Conservation (phyloP, 2,329 filamentous ascomycete genomes). For the Biscogniauxia sp. region DNA sequence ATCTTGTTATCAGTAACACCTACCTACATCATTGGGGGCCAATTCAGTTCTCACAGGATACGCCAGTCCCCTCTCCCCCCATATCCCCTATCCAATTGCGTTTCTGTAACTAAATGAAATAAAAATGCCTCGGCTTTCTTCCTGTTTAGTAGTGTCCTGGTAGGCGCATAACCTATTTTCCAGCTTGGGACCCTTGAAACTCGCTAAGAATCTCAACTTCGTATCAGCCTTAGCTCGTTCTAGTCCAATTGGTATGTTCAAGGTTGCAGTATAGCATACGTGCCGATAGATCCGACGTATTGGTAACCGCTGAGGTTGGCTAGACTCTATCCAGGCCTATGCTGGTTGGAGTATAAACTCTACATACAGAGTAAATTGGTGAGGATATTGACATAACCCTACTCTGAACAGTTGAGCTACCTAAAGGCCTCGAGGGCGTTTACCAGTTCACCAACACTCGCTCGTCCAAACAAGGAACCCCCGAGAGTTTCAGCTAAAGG, state of each 20-base stretch:
- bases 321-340: not conserved
- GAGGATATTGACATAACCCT: too few relatives aligned
- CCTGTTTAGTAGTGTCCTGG: not conserved
- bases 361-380: not conserved
- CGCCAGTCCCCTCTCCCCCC: too few relatives aligned
- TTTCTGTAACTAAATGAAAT: not conserved
- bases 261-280: not conserved
- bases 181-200: constrained; percentile 47
- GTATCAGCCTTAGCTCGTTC: constrained; percentile 40
- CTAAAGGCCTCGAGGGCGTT: not conserved
- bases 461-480: not conserved
- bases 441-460: not conserved
- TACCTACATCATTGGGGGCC: too few relatives aligned
- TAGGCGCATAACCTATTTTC: constrained; percentile 10
- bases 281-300: not conserved
- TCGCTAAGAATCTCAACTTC: constrained; percentile 51
- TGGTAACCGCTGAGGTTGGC: not conserved
- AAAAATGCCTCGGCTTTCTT: not conserved
- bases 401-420: too few relatives aligned
- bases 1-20: not conserved
- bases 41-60: not conserved
- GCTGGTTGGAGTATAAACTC: not conserved
- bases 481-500: not conserved
- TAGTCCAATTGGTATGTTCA: constrained; percentile 6
- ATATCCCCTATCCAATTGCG: not conserved